Base-by-base conservation (phyloP, 176 grass and related monocot species). In the Phragmites australis region DNA sequence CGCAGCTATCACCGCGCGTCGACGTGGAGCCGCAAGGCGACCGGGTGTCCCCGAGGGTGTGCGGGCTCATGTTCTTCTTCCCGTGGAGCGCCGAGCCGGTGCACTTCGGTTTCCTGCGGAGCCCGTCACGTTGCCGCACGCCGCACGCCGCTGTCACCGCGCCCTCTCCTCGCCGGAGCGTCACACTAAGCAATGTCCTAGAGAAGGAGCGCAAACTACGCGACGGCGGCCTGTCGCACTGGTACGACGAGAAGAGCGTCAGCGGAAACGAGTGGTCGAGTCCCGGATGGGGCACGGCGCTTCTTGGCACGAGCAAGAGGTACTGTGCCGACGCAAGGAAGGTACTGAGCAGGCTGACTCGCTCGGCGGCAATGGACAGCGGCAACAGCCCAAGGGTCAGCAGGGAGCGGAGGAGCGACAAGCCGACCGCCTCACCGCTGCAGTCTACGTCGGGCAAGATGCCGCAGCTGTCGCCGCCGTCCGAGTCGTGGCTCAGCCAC, bases 51-150 rank as follows among this genome's bases (percentile, higher is more conserved):
- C 77, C 89, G 6, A 87, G 71, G 66, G 49, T 87, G 25, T 97
- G 94, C 55, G 91, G 94, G 23, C 52, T 94, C 75, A 65, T 88
- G 87, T 18, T 92, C 51, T 90, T 94, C 72, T 84, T 94, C 45
- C 94, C 91, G 3, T 94, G 94, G 94, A 89, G 86, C 88, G 55
- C 88, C 74, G 90, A 94, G 83, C 94, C 91, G 11, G 83, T 88
- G 44, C 75, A 85, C 17, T 80, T 92, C 18, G 83, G 94, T 21
- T 90, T 94, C 84, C 82, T 53, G 13, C 52, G 81, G 23, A 91
- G 83, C 81, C 88, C 83, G 10, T 79, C 70, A 50, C 72, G 71
- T 7, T 34, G 34, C 39, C 64, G 68, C 40, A 56, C 86, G 22
- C 65, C 85, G 41, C 29, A 30, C 46, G 26, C 23, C 74, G 60